phyloP scores from a whole-genome alignment of 2,329 filamentous ascomycete species.

The Rutstroemia sp. region DNA sequence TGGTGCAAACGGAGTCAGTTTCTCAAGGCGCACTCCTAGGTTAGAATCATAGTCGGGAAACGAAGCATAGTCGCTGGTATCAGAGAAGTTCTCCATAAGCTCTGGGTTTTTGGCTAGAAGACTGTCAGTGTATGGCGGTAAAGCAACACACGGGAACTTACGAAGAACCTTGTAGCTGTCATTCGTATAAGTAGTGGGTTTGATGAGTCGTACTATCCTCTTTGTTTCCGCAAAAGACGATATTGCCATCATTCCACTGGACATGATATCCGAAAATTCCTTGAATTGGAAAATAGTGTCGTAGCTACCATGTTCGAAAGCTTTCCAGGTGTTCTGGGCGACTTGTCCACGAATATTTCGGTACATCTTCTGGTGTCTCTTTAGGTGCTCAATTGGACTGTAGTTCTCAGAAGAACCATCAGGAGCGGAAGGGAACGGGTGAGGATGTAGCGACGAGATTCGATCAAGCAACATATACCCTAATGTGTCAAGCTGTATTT shows the following conservation, averaged over 20 bases:
- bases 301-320: slow-evolving; percentile 29
- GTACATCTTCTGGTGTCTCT: slow-evolving; percentile 26
- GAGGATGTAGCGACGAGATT: slow-evolving; percentile 33
- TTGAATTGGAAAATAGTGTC: slow-evolving; percentile 28
- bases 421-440: slow-evolving; percentile 19
- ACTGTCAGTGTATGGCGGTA: neutral
- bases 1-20: slow-evolving; percentile 20
- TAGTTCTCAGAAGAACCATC: slow-evolving; percentile 13
- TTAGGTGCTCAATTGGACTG: slow-evolving; percentile 21
- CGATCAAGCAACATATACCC: slow-evolving; percentile 33
- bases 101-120: slow-evolving; percentile 4
- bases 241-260: slow-evolving; percentile 18
- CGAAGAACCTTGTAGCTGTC: slow-evolving; percentile 25
- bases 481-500: slow-evolving; percentile 35
- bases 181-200: slow-evolving; percentile 11
- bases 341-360: slow-evolving; percentile 20
- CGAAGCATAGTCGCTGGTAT: slow-evolving; percentile 26
- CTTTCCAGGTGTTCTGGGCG: slow-evolving; percentile 25
- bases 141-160: slow-evolving; percentile 13
- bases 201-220: slow-evolving; percentile 24
- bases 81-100: slow-evolving; percentile 11
- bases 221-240: slow-evolving; percentile 25
- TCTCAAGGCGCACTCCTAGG: slow-evolving; percentile 18
- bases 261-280: slow-evolving; percentile 24
- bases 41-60: slow-evolving; percentile 29